Evolutionary conservation across 208 protist genomes (phyloP).

Genomic region (Trypanosomatidae sp.): DNA sequence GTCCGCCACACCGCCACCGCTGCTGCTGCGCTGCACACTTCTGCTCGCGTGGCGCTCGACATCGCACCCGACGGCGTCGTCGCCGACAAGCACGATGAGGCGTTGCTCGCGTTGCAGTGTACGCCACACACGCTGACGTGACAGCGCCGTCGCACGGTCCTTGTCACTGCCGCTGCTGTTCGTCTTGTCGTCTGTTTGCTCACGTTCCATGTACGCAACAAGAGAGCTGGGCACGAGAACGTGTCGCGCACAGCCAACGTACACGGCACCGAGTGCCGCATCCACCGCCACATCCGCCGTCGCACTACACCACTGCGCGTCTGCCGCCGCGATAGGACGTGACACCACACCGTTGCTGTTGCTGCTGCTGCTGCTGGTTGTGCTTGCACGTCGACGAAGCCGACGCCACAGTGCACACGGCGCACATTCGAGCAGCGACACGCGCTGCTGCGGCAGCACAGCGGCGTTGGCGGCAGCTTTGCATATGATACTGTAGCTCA

Average conservation of each 20-base stretch:
- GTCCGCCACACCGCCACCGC: background rate
- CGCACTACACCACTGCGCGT: conserved; percentile 7
- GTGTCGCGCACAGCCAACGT: conserved; percentile 28
- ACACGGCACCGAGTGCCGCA: conserved; percentile 19
- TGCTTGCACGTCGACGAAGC: background rate
- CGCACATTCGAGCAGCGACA: conserved; percentile 29
- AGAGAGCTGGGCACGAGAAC: conserved; percentile 44
- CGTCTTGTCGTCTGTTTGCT: too few relatives aligned
- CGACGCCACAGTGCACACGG: conserved; percentile 17
- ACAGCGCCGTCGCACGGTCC: too few relatives aligned
- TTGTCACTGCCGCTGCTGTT: too few relatives aligned
- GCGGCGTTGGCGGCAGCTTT: too few relatives aligned
- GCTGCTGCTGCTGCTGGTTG: background rate
- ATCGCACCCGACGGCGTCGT: conserved; percentile 4
- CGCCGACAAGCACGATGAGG: conserved; percentile 5
- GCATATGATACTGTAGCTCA: too few relatives aligned
- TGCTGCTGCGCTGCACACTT: background rate
- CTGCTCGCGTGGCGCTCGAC: background rate
- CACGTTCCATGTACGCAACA: conserved; percentile 20
- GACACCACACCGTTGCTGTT: conserved; percentile 1
- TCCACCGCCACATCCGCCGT: conserved; percentile 38
- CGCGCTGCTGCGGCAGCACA: conserved; percentile 9
- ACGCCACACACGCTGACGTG: too few relatives aligned
- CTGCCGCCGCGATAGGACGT: background rate
- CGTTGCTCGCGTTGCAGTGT: background rate